Conservation (phyloP, 495 filamentous ascomycete species). For the Aspergillus incahuasiensis region DNA sequence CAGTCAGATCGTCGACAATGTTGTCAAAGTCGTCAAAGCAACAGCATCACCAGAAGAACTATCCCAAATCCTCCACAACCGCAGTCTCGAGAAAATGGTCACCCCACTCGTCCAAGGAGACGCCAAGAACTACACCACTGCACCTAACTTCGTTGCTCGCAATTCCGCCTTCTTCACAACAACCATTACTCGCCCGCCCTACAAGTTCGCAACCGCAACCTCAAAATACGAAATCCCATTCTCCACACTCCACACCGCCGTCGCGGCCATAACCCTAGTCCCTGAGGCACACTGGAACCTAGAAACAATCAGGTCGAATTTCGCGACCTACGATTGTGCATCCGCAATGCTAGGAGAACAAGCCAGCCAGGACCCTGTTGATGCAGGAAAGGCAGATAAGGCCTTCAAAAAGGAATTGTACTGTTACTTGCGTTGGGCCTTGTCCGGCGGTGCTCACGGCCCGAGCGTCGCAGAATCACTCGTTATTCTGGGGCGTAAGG, state of each 20-base stretch:
- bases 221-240: constrained; percentile 23
- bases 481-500: constrained; percentile 57
- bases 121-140: constrained; percentile 56
- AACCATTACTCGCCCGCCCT: constrained; percentile 30
- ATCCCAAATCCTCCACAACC: constrained; percentile 29
- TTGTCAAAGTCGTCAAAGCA: constrained; percentile 30
- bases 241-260: constrained; percentile 35
- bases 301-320: constrained; percentile 34
- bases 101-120: constrained; percentile 53
- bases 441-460: constrained; percentile 55
- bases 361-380: not conserved
- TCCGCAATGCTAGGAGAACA: constrained; percentile 9
- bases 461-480: constrained; percentile 56
- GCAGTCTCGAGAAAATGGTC: constrained; percentile 36
- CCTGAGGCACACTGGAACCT: constrained; percentile 34
- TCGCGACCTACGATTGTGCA: constrained; percentile 36
- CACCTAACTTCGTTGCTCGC: constrained; percentile 52
- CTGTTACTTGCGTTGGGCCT: constrained; percentile 62
- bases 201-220: constrained; percentile 20
- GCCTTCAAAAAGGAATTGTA: constrained; percentile 44
- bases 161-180: constrained; percentile 62
- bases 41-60: constrained; percentile 24
- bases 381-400: constrained; percentile 30
- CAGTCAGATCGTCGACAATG: constrained; percentile 44
- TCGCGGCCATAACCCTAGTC: constrained; percentile 35